These are phyloP conservation scores for Adiantum capillusveneris DNA, from an alignment of 75 land plant genomes.

Conservation along the genomic window DNA sequence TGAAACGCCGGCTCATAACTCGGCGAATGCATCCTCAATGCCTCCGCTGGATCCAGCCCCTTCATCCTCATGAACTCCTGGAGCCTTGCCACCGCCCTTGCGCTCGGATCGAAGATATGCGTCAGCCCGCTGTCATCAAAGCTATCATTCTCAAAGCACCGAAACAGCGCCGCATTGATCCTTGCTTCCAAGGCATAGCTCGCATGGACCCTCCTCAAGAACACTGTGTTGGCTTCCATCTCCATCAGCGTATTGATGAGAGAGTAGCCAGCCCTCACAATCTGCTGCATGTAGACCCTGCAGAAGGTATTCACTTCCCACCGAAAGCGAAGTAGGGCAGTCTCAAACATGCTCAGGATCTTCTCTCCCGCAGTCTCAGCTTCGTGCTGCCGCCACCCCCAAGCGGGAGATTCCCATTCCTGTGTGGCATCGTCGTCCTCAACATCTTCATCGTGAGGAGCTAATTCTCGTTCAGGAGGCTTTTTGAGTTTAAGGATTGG, in stretches of 20 bases:
- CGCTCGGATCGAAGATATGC: constrained; percentile 23
- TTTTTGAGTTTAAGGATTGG: no score
- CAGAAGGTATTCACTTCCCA: constrained; percentile 23
- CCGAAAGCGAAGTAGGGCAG: constrained; percentile 23
- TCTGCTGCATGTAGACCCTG: constrained; percentile 28
- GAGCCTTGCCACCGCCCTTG: constrained; percentile 10
- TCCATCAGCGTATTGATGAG: constrained; percentile 25
- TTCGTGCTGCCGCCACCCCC: no score
- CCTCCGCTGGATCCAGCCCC: constrained; percentile 18
- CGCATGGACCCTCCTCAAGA: constrained; percentile 20
- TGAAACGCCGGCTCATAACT: constrained; percentile 21
- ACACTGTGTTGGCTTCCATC: constrained; percentile 16
- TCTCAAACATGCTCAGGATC: constrained; percentile 6
- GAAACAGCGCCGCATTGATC: constrained; percentile 20
- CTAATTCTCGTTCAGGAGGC: no score
- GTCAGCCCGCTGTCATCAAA: constrained; percentile 31
- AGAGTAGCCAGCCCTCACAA: constrained; percentile 34
- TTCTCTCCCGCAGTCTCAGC: no score
- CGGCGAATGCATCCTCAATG: constrained; percentile 8
- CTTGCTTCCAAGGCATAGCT: constrained; percentile 24
- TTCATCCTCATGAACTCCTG: constrained; percentile 22
- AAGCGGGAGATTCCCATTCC: neutral
- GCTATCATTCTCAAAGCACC: constrained; percentile 38
- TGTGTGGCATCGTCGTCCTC: neutral
- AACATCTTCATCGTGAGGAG: neutral